Conservation (phyloP, 1,139 yeast genomes). For the Hanseniaspora gamundiae region DNA sequence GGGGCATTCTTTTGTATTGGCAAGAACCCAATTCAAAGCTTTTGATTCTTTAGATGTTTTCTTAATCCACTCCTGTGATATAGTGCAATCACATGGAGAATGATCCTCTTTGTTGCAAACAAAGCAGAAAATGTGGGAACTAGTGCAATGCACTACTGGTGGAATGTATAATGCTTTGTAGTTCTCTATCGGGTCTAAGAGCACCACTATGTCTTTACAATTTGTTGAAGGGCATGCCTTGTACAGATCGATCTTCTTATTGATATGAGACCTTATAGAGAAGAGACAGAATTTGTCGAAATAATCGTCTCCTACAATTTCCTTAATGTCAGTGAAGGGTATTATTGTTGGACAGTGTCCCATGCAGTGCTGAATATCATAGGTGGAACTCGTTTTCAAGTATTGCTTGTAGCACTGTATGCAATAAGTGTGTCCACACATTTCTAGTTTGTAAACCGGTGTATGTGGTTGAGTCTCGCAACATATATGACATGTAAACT, state of each 20-base stretch:
- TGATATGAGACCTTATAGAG: not conserved
- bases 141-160: conserved; percentile 59
- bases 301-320: not conserved
- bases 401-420: conserved; percentile 4
- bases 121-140: conserved; percentile 68
- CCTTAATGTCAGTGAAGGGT: conserved; percentile 3
- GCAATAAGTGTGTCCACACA: conserved; percentile 3
- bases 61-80: conserved; percentile 61
- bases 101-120: conserved; percentile 70
- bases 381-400: not conserved
- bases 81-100: conserved; percentile 67
- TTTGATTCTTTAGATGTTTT: conserved; percentile 83
- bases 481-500: conserved; percentile 4
- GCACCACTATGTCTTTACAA: not conserved
- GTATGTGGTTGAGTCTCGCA: conserved; percentile 2
- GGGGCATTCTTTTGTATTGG: conserved; percentile 79
- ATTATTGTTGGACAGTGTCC: conserved; percentile 4
- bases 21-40: conserved; percentile 80
- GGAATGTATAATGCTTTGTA: conserved; percentile 26
- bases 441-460: not conserved
- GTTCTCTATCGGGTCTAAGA: not conserved
- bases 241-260: conserved; percentile 2
- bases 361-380: conserved; percentile 3
- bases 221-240: not conserved
- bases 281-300: conserved; percentile 2